Base-by-base conservation (phyloP, 371 early-diverging fungal genomes). In the Saksenaea oblongispora region DNA sequence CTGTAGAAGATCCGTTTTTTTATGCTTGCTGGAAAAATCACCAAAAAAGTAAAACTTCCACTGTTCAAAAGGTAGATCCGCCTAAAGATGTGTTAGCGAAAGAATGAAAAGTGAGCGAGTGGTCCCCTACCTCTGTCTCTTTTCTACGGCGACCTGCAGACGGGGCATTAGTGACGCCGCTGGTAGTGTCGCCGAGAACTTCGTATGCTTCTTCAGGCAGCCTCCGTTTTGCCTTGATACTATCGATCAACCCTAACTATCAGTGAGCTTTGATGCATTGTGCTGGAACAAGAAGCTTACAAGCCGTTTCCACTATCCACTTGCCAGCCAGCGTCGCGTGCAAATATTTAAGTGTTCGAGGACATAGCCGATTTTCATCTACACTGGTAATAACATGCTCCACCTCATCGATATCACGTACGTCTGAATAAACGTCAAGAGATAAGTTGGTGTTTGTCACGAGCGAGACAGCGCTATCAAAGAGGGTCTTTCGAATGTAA, bases 311-410 rank as follows among this genome's bases (percentile, higher is more conserved):
- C 0, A 80, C 72, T 17, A 80, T 65, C 81, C 81, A 80, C 59
- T 69, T 74, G 3, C 81, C 81, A 22, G 51, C 54, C 9, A 80
- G 31, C 2, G 78, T 58, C 4, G 74, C 73, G 18, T 65, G 66
- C 0, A 78, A 53, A 54, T 80, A 80, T 51, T 80, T 80, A 10
- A 74, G 59, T 13, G 81, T 78, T 28, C 81, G 36, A 10, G 58
- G 37, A 36, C 76, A 71, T 4, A 74, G 31, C 2, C 66, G 34
- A 0, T 70, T 34, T n/a, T 74, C 73, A 28, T 80, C 63, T 15
- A 68, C 61, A 11, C 67, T 66, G 0, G 75, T 72, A 17, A 76
- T 63, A 2, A 79, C 37, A 44, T 79, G 80, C 0, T 75, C 74
- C 9, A 76, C 66, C 7, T 64, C 63, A 37, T 67, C 58, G 53